These are phyloP conservation scores for Castanea mollissima DNA, from an alignment of 306 rosid species.

Conservation along the genomic window DNA sequence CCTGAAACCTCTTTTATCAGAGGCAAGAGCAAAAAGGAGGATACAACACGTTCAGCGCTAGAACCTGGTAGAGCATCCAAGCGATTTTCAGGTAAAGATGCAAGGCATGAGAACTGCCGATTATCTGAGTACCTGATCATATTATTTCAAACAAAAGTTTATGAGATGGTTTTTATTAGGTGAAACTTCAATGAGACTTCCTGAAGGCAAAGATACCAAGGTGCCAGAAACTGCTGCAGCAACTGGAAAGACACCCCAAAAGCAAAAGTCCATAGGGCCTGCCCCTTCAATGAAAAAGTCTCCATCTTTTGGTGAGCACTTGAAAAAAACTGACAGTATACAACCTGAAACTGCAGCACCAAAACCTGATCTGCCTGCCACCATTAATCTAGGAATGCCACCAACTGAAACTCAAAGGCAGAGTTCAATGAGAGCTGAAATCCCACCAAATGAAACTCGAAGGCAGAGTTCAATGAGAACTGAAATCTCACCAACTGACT, in stretches of 20 bases:
- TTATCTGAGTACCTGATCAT: not conserved
- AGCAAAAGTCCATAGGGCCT: slow-evolving; percentile 25
- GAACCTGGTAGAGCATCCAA: slow-evolving; percentile 39
- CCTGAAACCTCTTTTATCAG: slow-evolving; percentile 19
- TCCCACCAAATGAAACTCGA: slow-evolving; percentile 12
- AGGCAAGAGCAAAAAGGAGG: slow-evolving; percentile 42
- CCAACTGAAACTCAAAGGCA: slow-evolving; percentile 21
- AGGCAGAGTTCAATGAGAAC: slow-evolving; percentile 23
- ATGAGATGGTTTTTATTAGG: slow-evolving; percentile 13
- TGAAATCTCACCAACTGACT: not conserved
- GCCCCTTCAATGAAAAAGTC: slow-evolving; percentile 38
- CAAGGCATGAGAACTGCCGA: not conserved
- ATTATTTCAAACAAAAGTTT: not conserved
- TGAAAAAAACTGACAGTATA: not conserved
- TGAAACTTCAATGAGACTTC: slow-evolving; percentile 39
- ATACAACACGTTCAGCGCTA: slow-evolving; percentile 24
- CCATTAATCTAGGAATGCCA: slow-evolving; percentile 8
- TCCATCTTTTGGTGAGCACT: slow-evolving; percentile 27
- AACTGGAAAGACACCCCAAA: slow-evolving; percentile 30
- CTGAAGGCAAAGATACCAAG: slow-evolving; percentile 37
- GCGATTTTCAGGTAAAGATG: slow-evolving; percentile 47
- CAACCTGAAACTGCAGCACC: slow-evolving; percentile 36
- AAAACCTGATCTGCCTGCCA: slow-evolving; percentile 19
- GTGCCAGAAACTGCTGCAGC: slow-evolving; percentile 22
- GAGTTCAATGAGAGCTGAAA: slow-evolving; percentile 17